These are phyloP conservation scores for Diaporthe vexans DNA, from an alignment of 2,329 filamentous ascomycete genomes.

Conservation along the genomic window DNA sequence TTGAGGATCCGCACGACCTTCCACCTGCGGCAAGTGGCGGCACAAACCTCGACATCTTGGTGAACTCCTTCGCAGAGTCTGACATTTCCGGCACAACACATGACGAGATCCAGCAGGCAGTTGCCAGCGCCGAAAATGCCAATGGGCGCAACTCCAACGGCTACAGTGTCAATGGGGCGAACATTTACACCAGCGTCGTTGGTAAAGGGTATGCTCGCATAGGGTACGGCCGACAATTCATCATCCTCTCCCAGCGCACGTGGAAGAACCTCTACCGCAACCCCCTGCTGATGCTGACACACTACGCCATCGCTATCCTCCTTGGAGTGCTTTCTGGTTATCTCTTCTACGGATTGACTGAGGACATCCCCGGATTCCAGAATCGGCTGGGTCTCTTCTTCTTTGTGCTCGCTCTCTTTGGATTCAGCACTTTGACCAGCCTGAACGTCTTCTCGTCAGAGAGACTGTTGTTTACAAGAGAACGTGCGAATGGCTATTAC, in stretches of 20 bases:
- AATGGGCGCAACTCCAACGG: conserved; percentile 76
- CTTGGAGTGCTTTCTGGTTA: conserved; percentile 95
- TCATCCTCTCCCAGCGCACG: conserved; percentile 89
- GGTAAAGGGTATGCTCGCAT: conserved; percentile 87
- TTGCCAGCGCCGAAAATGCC: conserved; percentile 73
- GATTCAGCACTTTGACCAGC: conserved; percentile 95
- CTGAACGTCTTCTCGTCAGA: conserved; percentile 94
- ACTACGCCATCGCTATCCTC: conserved; percentile 96
- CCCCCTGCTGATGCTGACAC: conserved; percentile 97
- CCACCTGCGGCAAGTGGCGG: conserved; percentile 71
- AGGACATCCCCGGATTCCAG: conserved; percentile 97
- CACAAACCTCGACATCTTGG: conserved; percentile 86
- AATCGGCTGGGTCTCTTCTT: conserved; percentile 98
- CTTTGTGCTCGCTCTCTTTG: conserved; percentile 94
- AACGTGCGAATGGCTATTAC: conserved; percentile 97
- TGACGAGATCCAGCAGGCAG: conserved; percentile 82
- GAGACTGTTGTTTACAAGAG: conserved; percentile 89
- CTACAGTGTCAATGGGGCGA: conserved; percentile 60
- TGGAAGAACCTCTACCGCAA: conserved; percentile 99
- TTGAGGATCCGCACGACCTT: conserved; percentile 78
- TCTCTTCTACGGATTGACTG: conserved; percentile 95
- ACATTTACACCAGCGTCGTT: conserved; percentile 69
- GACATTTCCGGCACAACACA: conserved; percentile 81
- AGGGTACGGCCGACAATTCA: conserved; percentile 84
- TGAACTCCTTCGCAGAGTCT: conserved; percentile 81